These are phyloP conservation scores for Torrubiellomyces zombiae DNA, from an alignment of 2,329 filamentous ascomycete species.

Conservation along the genomic window DNA sequence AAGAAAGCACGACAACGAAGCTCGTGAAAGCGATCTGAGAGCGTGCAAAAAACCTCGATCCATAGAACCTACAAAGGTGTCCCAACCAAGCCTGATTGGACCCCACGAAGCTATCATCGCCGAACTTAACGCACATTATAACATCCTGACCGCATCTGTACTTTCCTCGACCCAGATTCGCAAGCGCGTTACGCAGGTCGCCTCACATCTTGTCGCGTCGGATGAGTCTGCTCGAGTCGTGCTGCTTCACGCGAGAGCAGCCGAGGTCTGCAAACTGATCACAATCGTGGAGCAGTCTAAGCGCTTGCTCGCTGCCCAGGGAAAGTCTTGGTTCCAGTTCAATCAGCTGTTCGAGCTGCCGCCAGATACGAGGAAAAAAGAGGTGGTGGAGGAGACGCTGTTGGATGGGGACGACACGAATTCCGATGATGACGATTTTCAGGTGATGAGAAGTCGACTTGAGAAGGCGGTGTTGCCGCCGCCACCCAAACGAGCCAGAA, in stretches of 20 bases:
- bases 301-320: constrained; percentile 30
- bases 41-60: constrained; percentile 3
- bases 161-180: constrained; percentile 44
- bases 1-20: too few relatives aligned
- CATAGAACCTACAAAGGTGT: not conserved
- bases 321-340: constrained; percentile 36
- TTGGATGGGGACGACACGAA: constrained; percentile 14
- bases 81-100: constrained; percentile 10
- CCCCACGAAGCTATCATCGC: constrained; percentile 26
- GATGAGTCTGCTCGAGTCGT: constrained; percentile 16
- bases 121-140: constrained; percentile 27
- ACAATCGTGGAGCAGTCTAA: constrained; percentile 52
- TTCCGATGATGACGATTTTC: constrained; percentile 31
- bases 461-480: constrained; percentile 33
- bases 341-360: constrained; percentile 36
- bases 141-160: constrained; percentile 35
- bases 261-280: constrained; percentile 46
- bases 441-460: constrained; percentile 39
- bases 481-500: constrained; percentile 26
- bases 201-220: constrained; percentile 23
- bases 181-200: constrained; percentile 30
- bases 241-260: constrained; percentile 33
- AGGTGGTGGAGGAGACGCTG: constrained; percentile 25
- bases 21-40: too few relatives aligned
- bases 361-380: constrained; percentile 13